These are phyloP conservation scores for Monosporozyma aerobia DNA, from an alignment of 805 yeast species.

Conservation along the genomic window DNA sequence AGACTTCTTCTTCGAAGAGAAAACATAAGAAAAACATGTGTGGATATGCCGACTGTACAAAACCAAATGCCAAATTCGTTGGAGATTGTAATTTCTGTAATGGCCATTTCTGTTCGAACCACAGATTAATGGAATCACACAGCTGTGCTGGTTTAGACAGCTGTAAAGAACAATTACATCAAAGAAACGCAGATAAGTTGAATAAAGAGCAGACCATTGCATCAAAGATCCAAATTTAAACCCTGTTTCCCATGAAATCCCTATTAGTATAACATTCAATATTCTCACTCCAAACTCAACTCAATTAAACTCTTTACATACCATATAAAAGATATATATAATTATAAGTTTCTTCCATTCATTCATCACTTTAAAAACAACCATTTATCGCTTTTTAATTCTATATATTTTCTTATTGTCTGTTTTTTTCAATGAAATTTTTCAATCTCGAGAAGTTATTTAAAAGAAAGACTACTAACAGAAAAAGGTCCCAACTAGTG, in stretches of 20 bases:
- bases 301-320: neutral
- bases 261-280: neutral
- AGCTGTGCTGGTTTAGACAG: slow-evolving; percentile 64
- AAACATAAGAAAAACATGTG: slow-evolving; percentile 36
- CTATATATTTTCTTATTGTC: neutral
- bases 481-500: too few species aligned
- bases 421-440: too few species aligned
- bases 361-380: neutral
- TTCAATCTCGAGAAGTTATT: too few species aligned
- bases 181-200: slow-evolving; percentile 73
- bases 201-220: slow-evolving; percentile 75
- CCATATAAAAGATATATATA: neutral
- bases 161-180: slow-evolving; percentile 78
- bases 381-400: neutral
- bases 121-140: slow-evolving; percentile 79
- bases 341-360: neutral
- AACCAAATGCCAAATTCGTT: slow-evolving; percentile 53
- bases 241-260: neutral
- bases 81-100: slow-evolving; percentile 82
- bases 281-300: neutral
- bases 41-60: slow-evolving; percentile 48
- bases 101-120: slow-evolving; percentile 81
- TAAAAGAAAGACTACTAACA: too few species aligned
- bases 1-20: slow-evolving; percentile 7
- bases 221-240: slow-evolving; percentile 41